phyloP scores from a whole-genome alignment of 2,329 filamentous ascomycete genomes.

The Aspergillus glaucus region DNA sequence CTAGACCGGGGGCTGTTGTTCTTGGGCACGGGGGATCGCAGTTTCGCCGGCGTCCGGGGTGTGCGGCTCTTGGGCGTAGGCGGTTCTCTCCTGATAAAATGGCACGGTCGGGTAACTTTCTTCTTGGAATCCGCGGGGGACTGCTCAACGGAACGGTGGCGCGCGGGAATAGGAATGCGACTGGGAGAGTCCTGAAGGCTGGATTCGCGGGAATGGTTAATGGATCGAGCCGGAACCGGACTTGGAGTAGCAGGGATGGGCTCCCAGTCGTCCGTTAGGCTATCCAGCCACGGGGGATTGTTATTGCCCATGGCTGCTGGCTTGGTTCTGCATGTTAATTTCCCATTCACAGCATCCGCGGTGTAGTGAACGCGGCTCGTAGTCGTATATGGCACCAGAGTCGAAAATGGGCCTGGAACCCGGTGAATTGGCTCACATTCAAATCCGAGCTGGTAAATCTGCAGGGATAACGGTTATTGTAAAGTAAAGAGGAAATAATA shows the following conservation, averaged over 20 bases:
- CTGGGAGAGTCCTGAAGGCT: slow-evolving; percentile 28
- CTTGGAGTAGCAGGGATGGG: slow-evolving; percentile 32
- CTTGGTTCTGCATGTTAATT: not conserved
- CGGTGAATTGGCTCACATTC: not conserved
- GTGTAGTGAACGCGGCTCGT: not conserved
- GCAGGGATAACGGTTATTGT: not conserved
- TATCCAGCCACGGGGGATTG: slow-evolving; percentile 39
- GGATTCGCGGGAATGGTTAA: slow-evolving; percentile 20
- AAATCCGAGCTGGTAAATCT: not conserved
- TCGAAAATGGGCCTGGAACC: not conserved
- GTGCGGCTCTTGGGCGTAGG: slow-evolving; percentile 28
- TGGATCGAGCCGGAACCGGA: slow-evolving; percentile 17
- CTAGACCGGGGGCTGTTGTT: slow-evolving; percentile 1
- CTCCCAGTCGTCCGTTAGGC: slow-evolving; percentile 40
- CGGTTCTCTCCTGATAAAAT: slow-evolving; percentile 27
- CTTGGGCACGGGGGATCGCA: slow-evolving; percentile 17
- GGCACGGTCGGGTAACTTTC: slow-evolving; percentile 29
- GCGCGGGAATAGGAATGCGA: slow-evolving; percentile 33
- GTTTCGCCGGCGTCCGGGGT: slow-evolving; percentile 24
- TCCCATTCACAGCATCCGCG: not conserved
- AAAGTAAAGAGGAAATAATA: not conserved
- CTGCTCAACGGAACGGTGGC: slow-evolving; percentile 23
- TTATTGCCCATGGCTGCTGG: slow-evolving; percentile 20
- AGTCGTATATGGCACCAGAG: not conserved
- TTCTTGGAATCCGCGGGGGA: slow-evolving; percentile 22